A percentile compares a stretch with the other conserved stretches of the same genome.
These are phyloP conservation scores for Boletus fagicola DNA, from an alignment of 768 basidiomycete species.

Conservation along the genomic window DNA sequence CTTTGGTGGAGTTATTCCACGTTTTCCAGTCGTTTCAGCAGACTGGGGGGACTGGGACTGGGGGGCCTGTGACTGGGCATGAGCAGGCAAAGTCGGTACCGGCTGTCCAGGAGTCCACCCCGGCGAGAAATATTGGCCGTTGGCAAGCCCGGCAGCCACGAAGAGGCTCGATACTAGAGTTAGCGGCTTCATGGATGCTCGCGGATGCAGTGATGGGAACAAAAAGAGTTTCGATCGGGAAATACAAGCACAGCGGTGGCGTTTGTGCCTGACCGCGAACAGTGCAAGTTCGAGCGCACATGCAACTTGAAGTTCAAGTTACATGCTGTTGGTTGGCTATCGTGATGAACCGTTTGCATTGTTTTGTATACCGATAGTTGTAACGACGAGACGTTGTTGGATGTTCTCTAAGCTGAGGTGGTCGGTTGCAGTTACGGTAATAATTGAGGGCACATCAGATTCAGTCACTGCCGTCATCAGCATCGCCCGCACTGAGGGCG, in stretches of 20 bases:
- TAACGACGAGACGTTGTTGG: background rate
- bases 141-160: constrained; percentile 19
- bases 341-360: background rate
- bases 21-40: constrained; percentile 27
- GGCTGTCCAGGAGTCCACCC: constrained; percentile 83
- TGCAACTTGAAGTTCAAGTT: background rate
- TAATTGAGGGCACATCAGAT: background rate
- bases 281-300: background rate
- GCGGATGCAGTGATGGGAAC: background rate
- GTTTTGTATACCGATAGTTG: background rate
- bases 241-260: background rate
- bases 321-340: background rate
- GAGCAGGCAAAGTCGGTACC: constrained; percentile 28
- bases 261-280: background rate
- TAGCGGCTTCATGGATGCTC: constrained; percentile 48
- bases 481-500: background rate
- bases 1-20: constrained; percentile 10
- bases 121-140: constrained; percentile 71
- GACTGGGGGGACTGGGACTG: no score
- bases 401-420: background rate
- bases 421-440: background rate
- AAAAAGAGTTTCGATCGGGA: background rate
- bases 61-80: constrained; percentile 20
- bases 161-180: constrained; percentile 36
- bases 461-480: background rate